Percentiles rank a stretch among this genome's conserved stretches.
phyloP scores from a whole-genome alignment of 2,329 filamentous ascomycete species.

The Sporothrix brasiliensis region DNA sequence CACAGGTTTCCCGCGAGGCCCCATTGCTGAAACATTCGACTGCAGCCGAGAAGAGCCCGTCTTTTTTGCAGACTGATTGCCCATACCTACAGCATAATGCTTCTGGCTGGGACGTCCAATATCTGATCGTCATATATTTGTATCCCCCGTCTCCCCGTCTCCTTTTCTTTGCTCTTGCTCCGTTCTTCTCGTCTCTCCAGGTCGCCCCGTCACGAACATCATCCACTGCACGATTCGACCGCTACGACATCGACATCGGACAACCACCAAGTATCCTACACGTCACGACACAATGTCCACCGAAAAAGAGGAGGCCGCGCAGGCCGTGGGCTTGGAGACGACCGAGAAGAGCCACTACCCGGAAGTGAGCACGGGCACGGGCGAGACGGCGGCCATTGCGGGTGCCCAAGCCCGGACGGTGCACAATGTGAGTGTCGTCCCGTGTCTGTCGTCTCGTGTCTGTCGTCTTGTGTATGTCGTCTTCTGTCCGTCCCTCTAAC shows the following conservation, averaged over 20 bases:
- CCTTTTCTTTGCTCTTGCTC: background rate
- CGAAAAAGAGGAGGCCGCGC: background rate
- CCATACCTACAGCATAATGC: too few relatives aligned
- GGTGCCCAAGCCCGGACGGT: constrained; percentile 28
- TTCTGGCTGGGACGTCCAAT: background rate
- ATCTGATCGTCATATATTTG: background rate
- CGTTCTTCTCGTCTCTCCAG: background rate
- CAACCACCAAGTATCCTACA: background rate
- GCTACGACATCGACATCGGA: background rate
- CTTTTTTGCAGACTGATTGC: background rate
- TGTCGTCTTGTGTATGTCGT: background rate
- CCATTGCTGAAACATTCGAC: constrained; percentile 11
- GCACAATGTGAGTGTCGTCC: constrained; percentile 25
- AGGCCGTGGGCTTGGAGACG: constrained; percentile 8
- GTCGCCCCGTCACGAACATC: background rate
- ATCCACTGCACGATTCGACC: background rate
- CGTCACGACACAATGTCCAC: background rate
- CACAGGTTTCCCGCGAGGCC: background rate
- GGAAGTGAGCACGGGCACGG: constrained; percentile 24
- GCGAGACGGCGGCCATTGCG: constrained; percentile 14
- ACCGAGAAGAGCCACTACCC: constrained; percentile 26
- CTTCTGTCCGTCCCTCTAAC: background rate
- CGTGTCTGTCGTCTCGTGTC: background rate
- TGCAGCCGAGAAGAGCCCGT: background rate
- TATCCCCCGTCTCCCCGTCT: background rate